A percentile compares a stretch with the other conserved stretches of the same genome.
These are phyloP conservation scores for Plasmodium billcollinsi DNA, from an alignment of 169 alveolate genomes.

Conservation along the genomic window DNA sequence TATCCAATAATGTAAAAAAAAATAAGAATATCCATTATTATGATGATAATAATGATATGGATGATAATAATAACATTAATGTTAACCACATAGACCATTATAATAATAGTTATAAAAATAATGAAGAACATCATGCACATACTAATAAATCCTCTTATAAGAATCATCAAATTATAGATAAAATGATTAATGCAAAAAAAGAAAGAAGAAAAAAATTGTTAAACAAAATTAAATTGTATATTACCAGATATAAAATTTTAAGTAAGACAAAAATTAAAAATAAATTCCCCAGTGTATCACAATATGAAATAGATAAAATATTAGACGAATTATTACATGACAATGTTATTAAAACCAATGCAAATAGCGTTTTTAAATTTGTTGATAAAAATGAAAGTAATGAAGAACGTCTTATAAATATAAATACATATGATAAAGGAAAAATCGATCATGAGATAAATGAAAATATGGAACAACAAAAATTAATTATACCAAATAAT, in stretches of 20 bases:
- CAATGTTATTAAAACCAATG: slow-evolving; percentile 21
- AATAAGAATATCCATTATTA: too few relatives aligned
- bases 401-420: slow-evolving; percentile 6
- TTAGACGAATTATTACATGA: slow-evolving; percentile 30
- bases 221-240: slow-evolving; percentile 12
- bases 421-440: neutral
- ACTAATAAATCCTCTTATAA: neutral
- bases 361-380: slow-evolving; percentile 17
- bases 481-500: too few relatives aligned
- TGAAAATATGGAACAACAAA: too few relatives aligned
- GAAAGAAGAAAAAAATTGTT: slow-evolving; percentile 21
- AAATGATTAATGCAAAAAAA: slow-evolving; percentile 15
- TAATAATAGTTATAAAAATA: too few relatives aligned
- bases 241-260: slow-evolving; percentile 53
- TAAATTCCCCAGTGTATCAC: slow-evolving; percentile 34
- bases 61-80: too few relatives aligned
- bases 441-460: neutral
- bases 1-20: too few relatives aligned
- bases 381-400: slow-evolving; percentile 1
- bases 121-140: too few relatives aligned
- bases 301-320: slow-evolving; percentile 40
- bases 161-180: neutral
- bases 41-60: too few relatives aligned
- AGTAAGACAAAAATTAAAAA: slow-evolving; percentile 15
- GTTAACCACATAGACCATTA: too few relatives aligned